phyloP scores from a whole-genome alignment of 768 basidiomycete genomes.

The Hypholoma fasciculare region DNA sequence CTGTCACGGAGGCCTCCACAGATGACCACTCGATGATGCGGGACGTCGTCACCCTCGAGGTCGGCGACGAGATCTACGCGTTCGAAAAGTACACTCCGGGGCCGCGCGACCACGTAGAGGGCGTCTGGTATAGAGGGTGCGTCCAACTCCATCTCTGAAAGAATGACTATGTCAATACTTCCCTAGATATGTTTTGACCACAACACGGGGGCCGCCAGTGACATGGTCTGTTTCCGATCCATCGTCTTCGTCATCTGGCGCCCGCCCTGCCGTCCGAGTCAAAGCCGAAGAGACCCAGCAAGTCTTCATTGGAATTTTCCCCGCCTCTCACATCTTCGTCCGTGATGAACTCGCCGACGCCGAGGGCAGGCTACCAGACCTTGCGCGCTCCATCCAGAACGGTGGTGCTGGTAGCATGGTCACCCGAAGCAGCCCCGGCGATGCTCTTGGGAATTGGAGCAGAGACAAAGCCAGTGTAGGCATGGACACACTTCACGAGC shows the following conservation, averaged over 20 bases:
- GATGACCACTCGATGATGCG: constrained; percentile 66
- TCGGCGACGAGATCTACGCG: constrained; percentile 96
- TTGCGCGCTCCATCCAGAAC: constrained; percentile 57
- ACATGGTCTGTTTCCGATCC: constrained; percentile 67
- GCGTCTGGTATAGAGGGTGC: constrained; percentile 93
- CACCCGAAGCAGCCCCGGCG: constrained; percentile 42
- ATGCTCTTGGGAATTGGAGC: constrained; percentile 46
- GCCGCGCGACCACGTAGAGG: constrained; percentile 68
- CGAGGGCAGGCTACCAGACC: constrained; percentile 79
- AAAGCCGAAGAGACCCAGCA: constrained; percentile 80
- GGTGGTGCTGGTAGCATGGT: constrained; percentile 30
- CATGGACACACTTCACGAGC: constrained; percentile 64
- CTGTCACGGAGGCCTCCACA: constrained; percentile 60
- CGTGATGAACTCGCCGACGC: constrained; percentile 88
- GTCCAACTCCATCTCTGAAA: constrained; percentile 30
- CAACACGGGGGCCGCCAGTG: constrained; percentile 71
- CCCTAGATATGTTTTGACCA: constrained; percentile 81
- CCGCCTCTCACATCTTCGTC: constrained; percentile 83
- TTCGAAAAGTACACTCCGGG: constrained; percentile 87
- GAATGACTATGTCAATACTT: constrained; percentile 6
- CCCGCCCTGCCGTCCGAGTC: constrained; percentile 40
- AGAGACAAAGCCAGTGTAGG: constrained; percentile 41
- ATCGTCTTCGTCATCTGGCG: constrained; percentile 40
- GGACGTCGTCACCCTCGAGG: constrained; percentile 84
- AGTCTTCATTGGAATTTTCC: constrained; percentile 94